Evolutionary conservation across 2,329 filamentous ascomycete species (phyloP), one percentile per base, ranked within the genome.

Genomic region (Alternaria metachromatica): DNA sequence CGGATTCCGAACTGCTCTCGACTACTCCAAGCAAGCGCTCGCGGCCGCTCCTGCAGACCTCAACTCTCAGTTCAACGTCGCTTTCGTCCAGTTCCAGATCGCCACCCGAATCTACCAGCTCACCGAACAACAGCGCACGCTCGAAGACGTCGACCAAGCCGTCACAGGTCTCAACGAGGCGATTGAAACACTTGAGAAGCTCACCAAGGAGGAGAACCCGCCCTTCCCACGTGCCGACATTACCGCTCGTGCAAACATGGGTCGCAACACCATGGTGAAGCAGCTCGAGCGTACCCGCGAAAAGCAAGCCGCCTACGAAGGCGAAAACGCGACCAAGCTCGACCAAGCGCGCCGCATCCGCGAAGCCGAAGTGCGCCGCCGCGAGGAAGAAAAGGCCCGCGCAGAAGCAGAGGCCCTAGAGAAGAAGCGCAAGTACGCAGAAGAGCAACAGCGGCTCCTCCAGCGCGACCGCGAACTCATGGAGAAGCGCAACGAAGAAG

Each of bases 161-260:
- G 88, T 90, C 1, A 85, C 88, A 18, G 96, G 94, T 4, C 87
- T 99, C 2, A 94, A 97, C 67, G 88, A 92, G 67, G 95, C 96
- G 13, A 97, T 98, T 70, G 89, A 91, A 55, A 83, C 86, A 10
- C 88, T 91, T 64, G 84, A 83, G 37, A 84, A 83, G 20, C 86
- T 91, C 56, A 87, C 89, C 1, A 85, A 86, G 68, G 83, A 83
- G 37, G 88, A 89, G 60, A 86, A 86, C 64, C 88, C 96, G 5
- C 96, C 96, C 0, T 99, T 97, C 80, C 96, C 95, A 7, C 91
- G 93, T 72, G 87, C 91, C 64, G 93, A 97, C 71, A 88, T 99
- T 37, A 95, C 98, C 79, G 93, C 96, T 81, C 93, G 96, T 76
- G 95, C 96, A 46, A 97, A 93, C 84, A 99, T 99, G 96, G 94